Evolutionary conservation across 768 basidiomycete species (phyloP), one percentile per base, ranked within the genome.

Genomic region (Pleurotus djamor): DNA sequence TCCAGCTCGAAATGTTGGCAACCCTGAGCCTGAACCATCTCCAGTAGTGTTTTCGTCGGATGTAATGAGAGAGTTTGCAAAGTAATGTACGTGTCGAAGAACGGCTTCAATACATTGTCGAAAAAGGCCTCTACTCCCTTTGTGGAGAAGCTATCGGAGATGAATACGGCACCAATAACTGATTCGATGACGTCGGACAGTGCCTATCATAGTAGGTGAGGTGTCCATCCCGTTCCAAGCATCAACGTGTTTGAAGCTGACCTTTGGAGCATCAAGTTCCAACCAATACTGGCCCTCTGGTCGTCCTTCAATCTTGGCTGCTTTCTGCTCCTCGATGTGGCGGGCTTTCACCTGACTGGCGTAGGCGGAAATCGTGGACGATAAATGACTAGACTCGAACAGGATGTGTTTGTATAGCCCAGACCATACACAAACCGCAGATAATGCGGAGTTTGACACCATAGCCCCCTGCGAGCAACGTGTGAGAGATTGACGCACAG

Each of bases 141-240:
- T 28, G 81, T 80, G 14, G 83, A 80, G 71, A 87, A 91, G 57
- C 81, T 77, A 67, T 93, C 91, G 17, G 86, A 89, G 62, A 94
- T 81, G 71, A 87, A 91, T 52, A 92, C 73, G 8, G 91, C 92
- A 7, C 91, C 93, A 37, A 92, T 76, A 43, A 91, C 77, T 2
- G 92, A 87, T 71, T 95, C 92, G 17, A 94, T 79, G 32, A 93
- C 78, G 69, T 94, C 91, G 6, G 90, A 89, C 16, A 94, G 77
- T 7, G 79, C 82, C 92, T 94, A 67, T 16, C 60, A 38, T 28
- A 64, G 3, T n/a, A 59, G 32, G 38, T 16, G 62, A n/a, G 64
- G 33, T 21, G 41, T 21, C 47, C 4, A 45, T 55, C 21, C 59
- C 35, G 28, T 13, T 16, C 57, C 45, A 47, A 47, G 13, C 7